phyloP scores from a whole-genome alignment of 1,284 basidiomycete species.

The Porodaedalea pini region DNA sequence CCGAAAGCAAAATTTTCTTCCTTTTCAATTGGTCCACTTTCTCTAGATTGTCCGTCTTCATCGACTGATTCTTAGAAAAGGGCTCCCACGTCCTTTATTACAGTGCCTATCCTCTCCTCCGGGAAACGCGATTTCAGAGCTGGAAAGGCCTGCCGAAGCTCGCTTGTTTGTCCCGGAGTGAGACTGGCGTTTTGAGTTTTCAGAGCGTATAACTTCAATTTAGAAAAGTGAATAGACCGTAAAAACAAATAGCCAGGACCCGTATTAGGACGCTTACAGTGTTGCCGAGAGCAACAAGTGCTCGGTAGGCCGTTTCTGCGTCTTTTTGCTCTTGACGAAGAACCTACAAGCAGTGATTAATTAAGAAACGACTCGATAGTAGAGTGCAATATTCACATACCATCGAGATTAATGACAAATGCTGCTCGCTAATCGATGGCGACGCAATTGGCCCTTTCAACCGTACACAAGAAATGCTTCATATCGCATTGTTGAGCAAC shows the following conservation, averaged over 20 bases:
- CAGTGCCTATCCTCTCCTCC: slow-evolving; percentile 54
- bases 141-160: slow-evolving; percentile 40
- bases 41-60: too few relatives aligned
- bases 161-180: slow-evolving; percentile 36
- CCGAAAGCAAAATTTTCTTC: neutral
- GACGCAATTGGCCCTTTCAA: slow-evolving; percentile 40
- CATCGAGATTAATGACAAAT: slow-evolving; percentile 22
- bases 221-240: neutral
- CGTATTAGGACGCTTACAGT: slow-evolving; percentile 46
- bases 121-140: slow-evolving; percentile 43
- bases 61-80: too few relatives aligned
- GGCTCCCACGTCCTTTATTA: slow-evolving; percentile 45
- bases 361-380: slow-evolving; percentile 19
- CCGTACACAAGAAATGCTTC: slow-evolving; percentile 60
- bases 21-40: too few relatives aligned
- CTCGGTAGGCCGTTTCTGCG: slow-evolving; percentile 81
- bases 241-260: neutral
- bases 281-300: slow-evolving; percentile 87
- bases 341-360: slow-evolving; percentile 39
- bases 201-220: slow-evolving; percentile 45
- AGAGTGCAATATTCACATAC: slow-evolving; percentile 18
- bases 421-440: slow-evolving; percentile 16
- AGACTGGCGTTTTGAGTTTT: slow-evolving; percentile 37
- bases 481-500: neutral
- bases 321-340: slow-evolving; percentile 69